Base-by-base conservation (phyloP, 2,329 filamentous ascomycete species). In the Septoria linicola region DNA sequence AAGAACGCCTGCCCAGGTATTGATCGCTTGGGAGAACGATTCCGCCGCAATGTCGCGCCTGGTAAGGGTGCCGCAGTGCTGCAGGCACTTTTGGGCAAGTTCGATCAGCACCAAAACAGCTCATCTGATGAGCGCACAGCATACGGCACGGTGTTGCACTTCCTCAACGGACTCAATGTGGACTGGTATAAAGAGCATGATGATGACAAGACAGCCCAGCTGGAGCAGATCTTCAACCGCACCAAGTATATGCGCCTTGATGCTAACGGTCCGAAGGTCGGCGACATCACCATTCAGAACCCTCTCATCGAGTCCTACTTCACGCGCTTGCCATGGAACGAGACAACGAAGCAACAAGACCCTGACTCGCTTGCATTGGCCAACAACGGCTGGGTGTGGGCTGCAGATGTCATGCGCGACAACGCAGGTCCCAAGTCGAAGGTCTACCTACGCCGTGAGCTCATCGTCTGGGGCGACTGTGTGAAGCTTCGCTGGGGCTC, bases 321-420 rank as follows among this genome's bases (percentile, higher is more conserved):
- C 71, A 97, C 93, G 0, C 83, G 92, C 21, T 76, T 99, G 34
- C 88, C 91, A 1, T 68, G 80, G 23, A 96, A 95, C 62, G 82
- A 87, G 8, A 82, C 79, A 8, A 96, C 93, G 0, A 79, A 83
- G 55, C 84, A 88, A 64, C 86, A 95, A 64, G 84, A 84, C 51
- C 78, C 84, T 1, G 85, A 85, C 51, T 85, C 90, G 36, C 78
- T 95, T 39, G 88, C 89, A 2, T 74, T 99, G 44, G 91, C 85
- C 34, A 97, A 97, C 72, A 99, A 99, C 66, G 93, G 93, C 36
- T 99, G 93, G 93, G 91, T 99, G 7, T 99, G 93, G 93, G 92
- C 89, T 52, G 92, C 92, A 4, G 95, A 97, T 72, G 92, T 93
- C 1, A 80, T 97, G 71, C 80, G 89, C 36, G 93, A 99, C 73